A percentile compares a stretch with the other conserved stretches of the same genome.
Evolutionary conservation across 345 rosid genomes (phyloP).

Genomic region (Noccaea bulbosa): DNA sequence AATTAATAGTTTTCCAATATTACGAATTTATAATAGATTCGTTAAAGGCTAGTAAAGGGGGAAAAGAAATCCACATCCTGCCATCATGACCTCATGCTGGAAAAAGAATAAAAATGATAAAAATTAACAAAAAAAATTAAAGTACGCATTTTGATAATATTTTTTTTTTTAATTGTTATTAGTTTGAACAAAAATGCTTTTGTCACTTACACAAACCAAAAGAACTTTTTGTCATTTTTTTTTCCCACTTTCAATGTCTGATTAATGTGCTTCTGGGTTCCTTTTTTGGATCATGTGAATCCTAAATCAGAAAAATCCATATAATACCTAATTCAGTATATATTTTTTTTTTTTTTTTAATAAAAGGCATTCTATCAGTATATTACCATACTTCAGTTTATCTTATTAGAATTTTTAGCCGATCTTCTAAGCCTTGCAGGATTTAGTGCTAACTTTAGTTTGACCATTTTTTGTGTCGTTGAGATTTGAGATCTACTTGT

Average conservation of each 20-base stretch:
- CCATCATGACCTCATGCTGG: slow-evolving; percentile 42
- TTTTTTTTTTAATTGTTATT: not conserved
- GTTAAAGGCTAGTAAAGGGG: slow-evolving; percentile 14
- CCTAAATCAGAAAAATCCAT: slow-evolving; percentile 33
- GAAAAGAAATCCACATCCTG: slow-evolving; percentile 35
- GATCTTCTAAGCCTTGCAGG: not conserved
- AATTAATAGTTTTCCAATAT: not conserved
- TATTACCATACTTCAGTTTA: not conserved
- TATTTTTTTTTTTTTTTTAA: too few relatives aligned
- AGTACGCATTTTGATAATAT: not conserved
- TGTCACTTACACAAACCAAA: not conserved
- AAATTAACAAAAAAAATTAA: not conserved
- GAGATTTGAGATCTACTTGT: not conserved
- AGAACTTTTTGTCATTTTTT: not conserved
- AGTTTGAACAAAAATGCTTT: slow-evolving; percentile 11
- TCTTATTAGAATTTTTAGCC: not conserved
- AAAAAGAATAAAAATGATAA: slow-evolving; percentile 13
- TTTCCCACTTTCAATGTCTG: slow-evolving; percentile 24
- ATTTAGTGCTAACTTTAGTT: not conserved
- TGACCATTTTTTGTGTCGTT: not conserved
- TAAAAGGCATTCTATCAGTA: not conserved
- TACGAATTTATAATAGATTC: not conserved
- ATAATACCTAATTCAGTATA: not conserved
- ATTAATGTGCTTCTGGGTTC: slow-evolving; percentile 15
- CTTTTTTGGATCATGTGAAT: slow-evolving; percentile 45